Base-by-base conservation (phyloP, 2,329 filamentous ascomycete genomes). In the Endothia cerciana region DNA sequence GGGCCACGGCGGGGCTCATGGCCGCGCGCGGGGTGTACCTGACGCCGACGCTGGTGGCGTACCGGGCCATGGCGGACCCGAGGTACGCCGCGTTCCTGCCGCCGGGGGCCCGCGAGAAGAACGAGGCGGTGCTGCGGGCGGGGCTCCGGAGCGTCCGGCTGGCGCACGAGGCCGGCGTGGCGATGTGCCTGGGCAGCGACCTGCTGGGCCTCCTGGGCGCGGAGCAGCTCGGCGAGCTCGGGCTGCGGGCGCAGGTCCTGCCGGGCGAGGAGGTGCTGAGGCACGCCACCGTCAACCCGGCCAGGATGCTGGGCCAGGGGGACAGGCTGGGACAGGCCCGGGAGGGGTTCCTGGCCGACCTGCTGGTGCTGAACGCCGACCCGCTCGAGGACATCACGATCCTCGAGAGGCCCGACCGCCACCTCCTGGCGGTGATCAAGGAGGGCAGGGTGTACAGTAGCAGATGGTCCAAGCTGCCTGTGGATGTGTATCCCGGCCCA, bases 341-440 rank as follows among this genome's bases (percentile, higher is more conserved):
- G 65, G 74, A 77, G 62, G 83, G 82, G 0, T 83, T 79, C 65
- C 71, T 74, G 2, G 83, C 83, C 0, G 84, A 86, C 71, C 56
- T 87, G 47, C 67, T 86, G 41, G 73, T 86, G 4, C 70, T 85
- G 51, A 80, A 80, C 53, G 70, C 70, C 30, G 85, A 85, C 69
- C 84, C 83, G 11, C 71, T 86, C 63, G 78, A 84, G 25, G 80
- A 86, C 70, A 78, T 86, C 28, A 76, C 75, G 0, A 73, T 85
- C 5, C 72, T 86, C 15, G 82, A 82, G 69, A 70, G 73, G 45
- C 78, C 79, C 1, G 79, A 83, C 22, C 73, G 78, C 69, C 74
- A 81, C 65, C 68, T 85, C 15, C 65, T 84, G 33, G 80, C 77
- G 2, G 81, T 85, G 2, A 76, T 85, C 65, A 85, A 85, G 69